Evolutionary conservation across 2,329 filamentous ascomycete genomes (phyloP).

Genomic region (Sporothrix phasma): DNA sequence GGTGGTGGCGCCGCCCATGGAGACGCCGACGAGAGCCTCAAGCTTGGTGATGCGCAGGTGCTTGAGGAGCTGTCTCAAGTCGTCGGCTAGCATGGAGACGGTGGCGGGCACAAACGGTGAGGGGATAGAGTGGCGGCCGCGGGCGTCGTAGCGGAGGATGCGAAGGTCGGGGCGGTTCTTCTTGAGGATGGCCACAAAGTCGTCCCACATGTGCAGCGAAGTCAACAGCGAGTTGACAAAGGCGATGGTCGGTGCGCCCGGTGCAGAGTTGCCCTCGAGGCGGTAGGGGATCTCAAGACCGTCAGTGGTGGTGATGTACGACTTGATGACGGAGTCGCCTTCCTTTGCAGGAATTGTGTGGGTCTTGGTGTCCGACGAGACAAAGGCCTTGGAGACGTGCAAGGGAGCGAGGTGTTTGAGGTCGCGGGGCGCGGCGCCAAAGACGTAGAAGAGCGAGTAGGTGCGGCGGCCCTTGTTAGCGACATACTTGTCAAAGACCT

Average conservation of each 20-base stretch:
- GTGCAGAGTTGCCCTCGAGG: conserved; percentile 60
- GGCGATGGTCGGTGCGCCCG: conserved; percentile 60
- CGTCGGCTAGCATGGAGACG: conserved; percentile 56
- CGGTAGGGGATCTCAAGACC: conserved; percentile 61
- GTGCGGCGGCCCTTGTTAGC: conserved; percentile 46
- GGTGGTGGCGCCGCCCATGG: conserved; percentile 69
- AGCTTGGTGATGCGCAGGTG: conserved; percentile 59
- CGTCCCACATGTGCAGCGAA: conserved; percentile 71
- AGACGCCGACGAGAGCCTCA: conserved; percentile 63
- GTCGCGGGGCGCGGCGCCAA: conserved; percentile 64
- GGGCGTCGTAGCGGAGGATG: conserved; percentile 66
- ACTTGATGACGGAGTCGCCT: conserved; percentile 54
- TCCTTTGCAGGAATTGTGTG: conserved; percentile 38
- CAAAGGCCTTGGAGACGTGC: conserved; percentile 39
- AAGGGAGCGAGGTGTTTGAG: conserved; percentile 46
- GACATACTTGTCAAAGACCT: conserved; percentile 50
- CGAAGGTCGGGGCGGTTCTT: conserved; percentile 53
- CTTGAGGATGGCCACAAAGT: conserved; percentile 54
- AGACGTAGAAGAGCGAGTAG: conserved; percentile 69
- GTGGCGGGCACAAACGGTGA: conserved; percentile 42
- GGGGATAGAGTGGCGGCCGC: conserved; percentile 50
- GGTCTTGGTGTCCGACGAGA: conserved; percentile 44
- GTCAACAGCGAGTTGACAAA: conserved; percentile 76
- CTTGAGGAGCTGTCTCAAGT: conserved; percentile 56
- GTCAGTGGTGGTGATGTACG: conserved; percentile 56